Percentiles rank a stretch among this genome's conserved stretches.
These are phyloP conservation scores for Penicillium digitatum DNA, from an alignment of 2,329 filamentous ascomycete species.

Conservation along the genomic window DNA sequence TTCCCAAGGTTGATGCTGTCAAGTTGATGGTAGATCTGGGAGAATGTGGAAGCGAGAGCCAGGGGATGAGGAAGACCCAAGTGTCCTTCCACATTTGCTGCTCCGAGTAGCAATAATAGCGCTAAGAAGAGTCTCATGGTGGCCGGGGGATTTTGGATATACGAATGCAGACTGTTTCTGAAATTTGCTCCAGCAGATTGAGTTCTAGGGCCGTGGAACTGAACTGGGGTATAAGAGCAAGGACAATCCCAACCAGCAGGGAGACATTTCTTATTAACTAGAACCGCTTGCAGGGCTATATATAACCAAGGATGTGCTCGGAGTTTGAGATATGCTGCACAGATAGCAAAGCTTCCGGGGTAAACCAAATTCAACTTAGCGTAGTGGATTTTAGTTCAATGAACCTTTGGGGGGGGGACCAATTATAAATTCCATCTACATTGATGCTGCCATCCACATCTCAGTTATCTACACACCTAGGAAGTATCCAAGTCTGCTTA, in stretches of 20 bases:
- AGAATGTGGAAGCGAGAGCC: constrained; percentile 15
- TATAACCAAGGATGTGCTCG: constrained; percentile 3
- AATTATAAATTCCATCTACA: neutral
- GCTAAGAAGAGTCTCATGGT: constrained; percentile 5
- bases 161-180: neutral
- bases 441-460: neutral
- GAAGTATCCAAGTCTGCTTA: constrained; percentile 3
- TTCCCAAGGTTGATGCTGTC: constrained; percentile 19
- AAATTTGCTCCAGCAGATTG: neutral
- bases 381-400: neutral
- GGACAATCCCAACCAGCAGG: neutral
- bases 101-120: neutral
- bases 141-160: neutral
- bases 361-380: neutral
- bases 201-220: neutral
- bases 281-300: neutral
- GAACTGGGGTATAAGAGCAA: neutral
- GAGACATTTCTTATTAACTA: neutral
- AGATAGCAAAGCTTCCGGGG: neutral
- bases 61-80: constrained; percentile 14
- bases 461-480: neutral
- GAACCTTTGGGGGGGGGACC: neutral
- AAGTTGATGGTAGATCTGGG: constrained; percentile 21
- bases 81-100: neutral
- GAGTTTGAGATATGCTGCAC: constrained; percentile 1